These are phyloP conservation scores for Penicillium glabrum DNA, from an alignment of 2,329 filamentous ascomycete species.

Conservation along the genomic window DNA sequence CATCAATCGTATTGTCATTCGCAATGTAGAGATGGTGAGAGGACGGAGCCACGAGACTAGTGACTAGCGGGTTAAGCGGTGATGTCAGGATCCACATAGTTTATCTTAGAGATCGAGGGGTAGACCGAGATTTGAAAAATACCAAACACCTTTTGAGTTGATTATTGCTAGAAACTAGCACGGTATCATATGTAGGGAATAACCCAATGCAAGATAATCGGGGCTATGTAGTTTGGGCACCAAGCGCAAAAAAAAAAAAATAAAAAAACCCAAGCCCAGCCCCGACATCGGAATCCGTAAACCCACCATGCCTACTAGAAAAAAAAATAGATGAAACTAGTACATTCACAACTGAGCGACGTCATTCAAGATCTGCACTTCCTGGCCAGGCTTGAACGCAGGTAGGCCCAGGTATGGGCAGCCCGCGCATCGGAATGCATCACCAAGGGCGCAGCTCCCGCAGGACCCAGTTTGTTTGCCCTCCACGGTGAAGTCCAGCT, in stretches of 20 bases:
- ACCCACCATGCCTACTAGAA: neutral
- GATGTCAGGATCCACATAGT: slow-evolving; percentile 6
- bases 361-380: slow-evolving; percentile 8
- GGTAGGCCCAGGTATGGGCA: slow-evolving; percentile 89
- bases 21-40: neutral
- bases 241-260: neutral
- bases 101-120: neutral
- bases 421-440: slow-evolving; percentile 75
- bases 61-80: neutral
- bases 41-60: neutral
- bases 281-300: slow-evolving; percentile 3
- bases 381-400: slow-evolving; percentile 60
- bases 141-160: neutral
- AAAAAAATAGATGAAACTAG: neutral
- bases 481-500: slow-evolving; percentile 96
- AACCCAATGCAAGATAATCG: neutral
- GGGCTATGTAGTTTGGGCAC: neutral
- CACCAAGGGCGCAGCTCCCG: slow-evolving; percentile 88
- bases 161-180: neutral
- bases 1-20: neutral
- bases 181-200: slow-evolving; percentile 4
- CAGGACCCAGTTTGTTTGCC: slow-evolving; percentile 88
- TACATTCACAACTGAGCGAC: slow-evolving; percentile 5
- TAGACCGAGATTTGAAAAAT: neutral
- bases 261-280: neutral